Percentiles rank a stretch among this genome's conserved stretches.
Evolutionary conservation across 352 stramenopile genomes (phyloP).

Genomic region (Globisporangium mamillatum): DNA sequence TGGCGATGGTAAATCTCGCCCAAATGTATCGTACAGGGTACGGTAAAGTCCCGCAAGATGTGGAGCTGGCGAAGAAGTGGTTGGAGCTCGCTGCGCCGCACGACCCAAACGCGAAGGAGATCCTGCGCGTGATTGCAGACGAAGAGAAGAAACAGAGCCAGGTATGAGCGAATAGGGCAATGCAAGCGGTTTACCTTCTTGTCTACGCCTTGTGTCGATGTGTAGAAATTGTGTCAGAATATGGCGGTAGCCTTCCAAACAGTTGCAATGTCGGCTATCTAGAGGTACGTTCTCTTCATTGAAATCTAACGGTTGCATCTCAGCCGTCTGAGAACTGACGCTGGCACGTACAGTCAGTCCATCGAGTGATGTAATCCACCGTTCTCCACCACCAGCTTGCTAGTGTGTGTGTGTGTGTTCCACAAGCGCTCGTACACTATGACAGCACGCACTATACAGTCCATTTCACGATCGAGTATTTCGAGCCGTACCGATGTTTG

Average conservation of each 20-base stretch:
- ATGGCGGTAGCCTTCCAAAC: background rate
- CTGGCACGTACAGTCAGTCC: background rate
- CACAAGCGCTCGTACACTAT: background rate
- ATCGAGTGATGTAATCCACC: background rate
- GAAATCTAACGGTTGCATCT: background rate
- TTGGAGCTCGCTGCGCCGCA: constrained; percentile 70
- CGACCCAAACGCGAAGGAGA: constrained; percentile 75
- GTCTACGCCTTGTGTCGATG: background rate
- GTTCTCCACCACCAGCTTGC: background rate
- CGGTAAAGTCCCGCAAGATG: constrained; percentile 57
- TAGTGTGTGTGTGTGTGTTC: background rate
- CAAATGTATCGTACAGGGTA: constrained; percentile 82
- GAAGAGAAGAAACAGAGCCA: constrained; percentile 8
- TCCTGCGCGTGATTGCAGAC: constrained; percentile 42
- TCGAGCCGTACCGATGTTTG: background rate
- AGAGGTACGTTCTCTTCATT: background rate
- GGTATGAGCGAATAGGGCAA: background rate
- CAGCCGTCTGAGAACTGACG: background rate
- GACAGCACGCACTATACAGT: background rate
- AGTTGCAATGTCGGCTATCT: background rate
- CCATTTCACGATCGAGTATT: background rate
- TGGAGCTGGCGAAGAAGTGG: constrained; percentile 68
- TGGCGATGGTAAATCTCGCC: constrained; percentile 87
- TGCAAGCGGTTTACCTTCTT: background rate
- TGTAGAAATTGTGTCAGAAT: background rate